phyloP scores from a whole-genome alignment of 1,139 yeast genomes.

The Yamadazyma kanchanaburiensis region DNA sequence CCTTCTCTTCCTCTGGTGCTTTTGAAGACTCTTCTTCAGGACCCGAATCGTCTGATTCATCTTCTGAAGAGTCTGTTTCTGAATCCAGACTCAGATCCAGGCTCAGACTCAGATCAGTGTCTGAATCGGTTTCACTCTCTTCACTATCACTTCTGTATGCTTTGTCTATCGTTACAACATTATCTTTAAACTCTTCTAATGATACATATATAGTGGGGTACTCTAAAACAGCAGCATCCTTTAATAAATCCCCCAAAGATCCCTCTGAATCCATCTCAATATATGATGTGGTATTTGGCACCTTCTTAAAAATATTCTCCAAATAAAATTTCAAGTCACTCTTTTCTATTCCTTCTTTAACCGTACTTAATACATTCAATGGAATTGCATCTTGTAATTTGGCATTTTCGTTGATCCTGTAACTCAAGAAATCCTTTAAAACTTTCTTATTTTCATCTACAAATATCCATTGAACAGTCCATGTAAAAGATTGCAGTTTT shows the following conservation, averaged over 20 bases:
- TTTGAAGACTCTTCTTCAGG: slow-evolving; percentile 18
- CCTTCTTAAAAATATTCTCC: slow-evolving; percentile 24
- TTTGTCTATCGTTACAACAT: slow-evolving; percentile 10
- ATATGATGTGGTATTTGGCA: slow-evolving; percentile 13
- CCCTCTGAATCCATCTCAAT: slow-evolving; percentile 20
- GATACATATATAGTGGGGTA: slow-evolving; percentile 65
- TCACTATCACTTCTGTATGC: slow-evolving; percentile 18
- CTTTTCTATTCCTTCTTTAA: slow-evolving; percentile 13
- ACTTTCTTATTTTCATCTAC: slow-evolving; percentile 24
- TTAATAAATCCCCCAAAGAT: slow-evolving; percentile 43
- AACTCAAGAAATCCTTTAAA: slow-evolving; percentile 37
- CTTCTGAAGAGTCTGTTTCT: neutral
- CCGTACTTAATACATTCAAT: slow-evolving; percentile 19
- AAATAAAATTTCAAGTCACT: slow-evolving; percentile 28
- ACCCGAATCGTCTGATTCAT: slow-evolving; percentile 5
- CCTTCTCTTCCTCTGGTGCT: slow-evolving; percentile 1
- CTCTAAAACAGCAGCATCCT: slow-evolving; percentile 64
- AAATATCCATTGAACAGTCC: slow-evolving; percentile 79
- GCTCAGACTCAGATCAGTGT: slow-evolving; percentile 8
- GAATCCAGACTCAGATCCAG: slow-evolving; percentile 5
- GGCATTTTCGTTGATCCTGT: slow-evolving; percentile 41
- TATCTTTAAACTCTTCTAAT: slow-evolving; percentile 13
- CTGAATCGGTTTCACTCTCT: slow-evolving; percentile 11
- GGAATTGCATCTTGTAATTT: slow-evolving; percentile 39
- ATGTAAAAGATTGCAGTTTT: slow-evolving; percentile 55